Evolutionary conservation across 352 stramenopile species (phyloP), one percentile per base, ranked within the genome.

Genomic region (Phytophthora cajani): DNA sequence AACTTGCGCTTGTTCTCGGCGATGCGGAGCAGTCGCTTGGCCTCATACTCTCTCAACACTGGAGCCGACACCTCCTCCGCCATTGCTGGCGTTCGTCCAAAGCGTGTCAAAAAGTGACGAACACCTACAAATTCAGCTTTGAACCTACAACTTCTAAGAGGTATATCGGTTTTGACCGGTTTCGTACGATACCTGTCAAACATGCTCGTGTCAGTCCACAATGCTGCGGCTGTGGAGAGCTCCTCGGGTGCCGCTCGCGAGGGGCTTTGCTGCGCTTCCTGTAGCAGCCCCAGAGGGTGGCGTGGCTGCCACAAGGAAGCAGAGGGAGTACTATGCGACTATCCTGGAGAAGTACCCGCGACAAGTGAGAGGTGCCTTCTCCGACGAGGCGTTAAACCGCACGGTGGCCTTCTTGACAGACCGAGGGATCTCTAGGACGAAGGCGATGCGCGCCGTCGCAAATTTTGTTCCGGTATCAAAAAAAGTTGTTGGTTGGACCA

Each of bases 21-120:
- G 12, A 92, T 83, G 64, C 82, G 84, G 61, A 73, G 79, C 61
- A 75, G 58, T 17, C 84, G 82, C 69, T 92, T 90, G 55, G 75
- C 74, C 55, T 92, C 84, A 51, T 91, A 92, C 61, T 78, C 84
- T 55, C 73, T 81, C 61, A 88, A 33, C 8, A 33, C 30, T 11
- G 30, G 30, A 33, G 30, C 56, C 2, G 6, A 9, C 38, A 44
- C 33, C 14, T 42, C 33, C 33, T 42, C 33, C 17, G 33, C 33
- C 33, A 42, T 42, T 3, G 10, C 10, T 11, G 7, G 33, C 3
- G 33, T 25, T 25, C 23, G 32, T 38, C 32, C 33, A 7, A 40
- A 14, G 36, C 36, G 36, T 17, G 36, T 44, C 36, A 44, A 44
- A 16, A n/a, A 9, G 38, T 44, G 38, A 8, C 30, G 30, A 33